phyloP scores from a whole-genome alignment of 2,329 filamentous ascomycete species.

The Pseudocercospora crystallina region DNA sequence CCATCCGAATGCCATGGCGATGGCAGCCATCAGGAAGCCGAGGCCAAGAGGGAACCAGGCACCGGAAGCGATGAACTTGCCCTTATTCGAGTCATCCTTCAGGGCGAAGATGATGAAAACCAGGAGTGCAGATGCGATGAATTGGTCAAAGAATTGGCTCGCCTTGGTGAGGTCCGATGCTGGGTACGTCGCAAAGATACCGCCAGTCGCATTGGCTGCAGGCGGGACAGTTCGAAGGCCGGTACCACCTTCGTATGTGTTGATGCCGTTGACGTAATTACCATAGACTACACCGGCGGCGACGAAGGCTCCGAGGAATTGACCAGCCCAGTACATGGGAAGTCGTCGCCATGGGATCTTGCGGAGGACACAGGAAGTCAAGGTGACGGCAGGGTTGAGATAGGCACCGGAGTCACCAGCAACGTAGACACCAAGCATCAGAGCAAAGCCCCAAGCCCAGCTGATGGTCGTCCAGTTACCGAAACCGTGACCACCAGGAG shows the following conservation, averaged over 20 bases:
- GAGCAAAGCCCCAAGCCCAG: constrained; percentile 57
- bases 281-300: constrained; percentile 50
- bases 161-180: constrained; percentile 61
- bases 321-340: constrained; percentile 64
- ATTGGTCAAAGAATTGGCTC: constrained; percentile 69
- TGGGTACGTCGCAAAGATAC: constrained; percentile 70
- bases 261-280: constrained; percentile 59
- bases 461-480: constrained; percentile 44
- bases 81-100: constrained; percentile 52
- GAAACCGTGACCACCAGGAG: constrained; percentile 44
- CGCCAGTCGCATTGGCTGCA: constrained; percentile 58
- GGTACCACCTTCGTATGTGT: constrained; percentile 55
- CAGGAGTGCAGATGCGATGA: constrained; percentile 64
- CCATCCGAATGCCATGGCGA: constrained; percentile 67
- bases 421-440: constrained; percentile 61
- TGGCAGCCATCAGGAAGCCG: constrained; percentile 61
- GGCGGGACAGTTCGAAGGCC: constrained; percentile 63
- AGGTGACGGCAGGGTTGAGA: constrained; percentile 65
- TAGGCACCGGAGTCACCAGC: constrained; percentile 36
- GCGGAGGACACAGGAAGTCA: constrained; percentile 68
- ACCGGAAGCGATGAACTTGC: constrained; percentile 32
- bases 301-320: constrained; percentile 66
- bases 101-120: constrained; percentile 71
- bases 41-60: constrained; percentile 59
- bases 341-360: constrained; percentile 69